phyloP scores from a whole-genome alignment of 2,329 filamentous ascomycete genomes.

The Onygenales sp. region DNA sequence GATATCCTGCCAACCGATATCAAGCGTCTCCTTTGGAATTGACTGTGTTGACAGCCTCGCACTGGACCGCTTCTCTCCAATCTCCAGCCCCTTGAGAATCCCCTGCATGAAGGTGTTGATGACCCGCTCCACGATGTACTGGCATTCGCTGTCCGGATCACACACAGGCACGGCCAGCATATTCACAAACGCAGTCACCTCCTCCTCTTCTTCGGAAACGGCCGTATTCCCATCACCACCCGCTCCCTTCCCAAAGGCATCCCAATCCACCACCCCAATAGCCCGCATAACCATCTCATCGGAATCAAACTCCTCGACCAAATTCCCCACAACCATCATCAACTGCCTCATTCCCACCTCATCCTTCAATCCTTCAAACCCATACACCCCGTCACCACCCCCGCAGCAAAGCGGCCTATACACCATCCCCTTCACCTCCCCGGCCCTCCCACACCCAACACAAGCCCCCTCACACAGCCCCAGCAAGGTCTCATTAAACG shows the following conservation, averaged over 20 bases:
- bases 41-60: not conserved
- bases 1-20: not conserved
- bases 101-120: constrained; percentile 3
- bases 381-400: not conserved
- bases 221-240: not conserved
- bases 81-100: not conserved
- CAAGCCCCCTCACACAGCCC: constrained; percentile 6
- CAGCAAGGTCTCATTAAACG: constrained; percentile 7
- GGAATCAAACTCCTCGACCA: constrained; percentile 7
- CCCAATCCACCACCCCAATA: constrained; percentile 7
- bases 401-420: constrained; percentile 10
- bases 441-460: constrained; percentile 4
- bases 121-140: not conserved
- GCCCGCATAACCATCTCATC: constrained; percentile 7
- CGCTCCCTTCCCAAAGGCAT: not conserved
- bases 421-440: constrained; percentile 2
- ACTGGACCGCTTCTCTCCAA: not conserved
- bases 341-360: constrained; percentile 7
- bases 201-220: not conserved
- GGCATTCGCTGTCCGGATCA: constrained; percentile 5
- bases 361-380: constrained; percentile 8
- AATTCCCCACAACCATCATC: constrained; percentile 9
- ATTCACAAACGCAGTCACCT: constrained; percentile 5
- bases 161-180: constrained; percentile 11
- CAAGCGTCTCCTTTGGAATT: not conserved